A percentile compares a stretch with the other conserved stretches of the same genome.
phyloP scores from a whole-genome alignment of 225 moss, liverwort and hornwort genomes.

The Ulota crispa region DNA sequence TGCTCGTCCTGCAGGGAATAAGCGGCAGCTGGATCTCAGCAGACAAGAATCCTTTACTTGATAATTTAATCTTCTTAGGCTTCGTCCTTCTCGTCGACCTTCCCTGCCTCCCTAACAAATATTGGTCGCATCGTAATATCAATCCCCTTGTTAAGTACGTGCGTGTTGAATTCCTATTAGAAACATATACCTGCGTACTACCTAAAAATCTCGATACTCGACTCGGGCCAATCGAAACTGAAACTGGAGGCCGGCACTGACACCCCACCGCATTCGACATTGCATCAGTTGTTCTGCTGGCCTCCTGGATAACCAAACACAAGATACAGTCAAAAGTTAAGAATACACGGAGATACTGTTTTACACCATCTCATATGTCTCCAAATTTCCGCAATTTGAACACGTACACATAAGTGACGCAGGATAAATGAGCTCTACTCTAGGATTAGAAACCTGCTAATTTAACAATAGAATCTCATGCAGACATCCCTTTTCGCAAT shows the following conservation, averaged over 20 bases:
- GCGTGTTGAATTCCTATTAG: slow-evolving; percentile 7
- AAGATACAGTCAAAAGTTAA: neutral
- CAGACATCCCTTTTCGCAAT: neutral
- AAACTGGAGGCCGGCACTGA: slow-evolving; percentile 18
- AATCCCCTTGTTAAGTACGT: slow-evolving; percentile 16
- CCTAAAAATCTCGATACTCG: slow-evolving; percentile 16
- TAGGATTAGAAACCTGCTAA: neutral
- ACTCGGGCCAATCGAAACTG: slow-evolving; percentile 15
- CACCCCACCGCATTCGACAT: slow-evolving; percentile 35
- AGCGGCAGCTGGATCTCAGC: slow-evolving; percentile 18
- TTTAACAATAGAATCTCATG: neutral
- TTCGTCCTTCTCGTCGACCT: neutral
- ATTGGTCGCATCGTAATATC: slow-evolving; percentile 27
- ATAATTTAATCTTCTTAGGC: slow-evolving; percentile 15
- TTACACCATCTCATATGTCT: neutral
- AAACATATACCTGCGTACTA: slow-evolving; percentile 6
- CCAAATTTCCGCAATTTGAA: neutral
- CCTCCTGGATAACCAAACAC: slow-evolving; percentile 10
- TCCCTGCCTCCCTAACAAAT: slow-evolving; percentile 18
- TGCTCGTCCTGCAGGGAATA: slow-evolving; percentile 11
- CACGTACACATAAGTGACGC: neutral
- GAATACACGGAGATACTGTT: neutral
- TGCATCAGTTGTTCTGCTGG: slow-evolving; percentile 11
- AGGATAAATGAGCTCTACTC: neutral
- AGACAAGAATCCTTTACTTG: slow-evolving; percentile 19